Evolutionary conservation across 805 yeast species (phyloP).

Genomic region (Kuraishia piskuri): DNA sequence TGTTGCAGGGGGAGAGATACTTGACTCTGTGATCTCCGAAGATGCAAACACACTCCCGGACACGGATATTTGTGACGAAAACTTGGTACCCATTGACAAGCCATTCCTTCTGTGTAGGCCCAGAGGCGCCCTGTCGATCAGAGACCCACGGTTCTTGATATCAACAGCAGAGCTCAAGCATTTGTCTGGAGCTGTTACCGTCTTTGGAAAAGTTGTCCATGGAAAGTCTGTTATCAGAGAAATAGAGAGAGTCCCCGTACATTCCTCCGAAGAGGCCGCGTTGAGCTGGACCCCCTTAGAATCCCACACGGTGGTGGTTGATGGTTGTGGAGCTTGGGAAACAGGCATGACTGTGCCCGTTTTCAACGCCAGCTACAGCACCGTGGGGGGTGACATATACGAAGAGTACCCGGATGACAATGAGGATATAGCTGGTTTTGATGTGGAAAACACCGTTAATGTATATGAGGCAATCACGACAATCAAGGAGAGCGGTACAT

Average conservation of each 20-base stretch:
- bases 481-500: constrained; percentile 63
- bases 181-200: constrained; percentile 64
- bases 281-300: constrained; percentile 27
- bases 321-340: constrained; percentile 57
- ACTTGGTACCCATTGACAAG: constrained; percentile 31
- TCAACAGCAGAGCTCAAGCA: constrained; percentile 66
- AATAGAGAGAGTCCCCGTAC: constrained; percentile 44
- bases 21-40: constrained; percentile 26
- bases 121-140: constrained; percentile 42
- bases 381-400: constrained; percentile 59
- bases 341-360: constrained; percentile 45
- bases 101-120: constrained; percentile 59
- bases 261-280: constrained; percentile 13
- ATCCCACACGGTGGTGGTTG: constrained; percentile 34
- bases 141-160: constrained; percentile 65
- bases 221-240: constrained; percentile 68
- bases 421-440: constrained; percentile 45
- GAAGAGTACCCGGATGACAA: constrained; percentile 81
- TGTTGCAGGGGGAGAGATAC: constrained; percentile 60
- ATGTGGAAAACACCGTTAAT: constrained; percentile 32
- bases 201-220: constrained; percentile 61
- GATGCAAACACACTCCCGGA: constrained; percentile 14
- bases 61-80: constrained; percentile 51
- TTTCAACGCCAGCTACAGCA: constrained; percentile 51
- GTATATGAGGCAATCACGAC: constrained; percentile 41